These are phyloP conservation scores for Claviceps fusiformis DNA, from an alignment of 2,329 filamentous ascomycete genomes.

Conservation along the genomic window DNA sequence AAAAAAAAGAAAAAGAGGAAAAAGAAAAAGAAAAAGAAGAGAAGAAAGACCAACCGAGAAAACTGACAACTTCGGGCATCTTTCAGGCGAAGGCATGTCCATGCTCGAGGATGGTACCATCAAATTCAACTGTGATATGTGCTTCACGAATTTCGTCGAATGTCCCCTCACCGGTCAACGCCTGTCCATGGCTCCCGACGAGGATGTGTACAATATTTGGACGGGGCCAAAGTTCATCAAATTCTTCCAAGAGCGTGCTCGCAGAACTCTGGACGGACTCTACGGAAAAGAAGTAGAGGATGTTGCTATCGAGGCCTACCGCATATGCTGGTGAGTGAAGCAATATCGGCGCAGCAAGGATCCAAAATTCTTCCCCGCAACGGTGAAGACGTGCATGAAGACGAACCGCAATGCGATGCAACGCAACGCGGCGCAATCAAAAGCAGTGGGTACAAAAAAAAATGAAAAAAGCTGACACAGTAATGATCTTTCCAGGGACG, in stretches of 20 bases:
- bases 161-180: constrained; percentile 32
- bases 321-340: constrained; percentile 31
- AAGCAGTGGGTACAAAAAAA: background rate
- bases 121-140: constrained; percentile 48
- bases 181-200: constrained; percentile 37
- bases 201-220: constrained; percentile 28
- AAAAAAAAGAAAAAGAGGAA: too few relatives aligned
- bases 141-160: constrained; percentile 39
- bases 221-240: constrained; percentile 25
- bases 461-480: background rate
- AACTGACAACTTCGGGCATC: constrained; percentile 3
- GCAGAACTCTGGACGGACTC: constrained; percentile 25
- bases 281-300: constrained; percentile 27
- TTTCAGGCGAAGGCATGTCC: constrained; percentile 27
- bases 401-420: background rate
- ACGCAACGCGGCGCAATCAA: too few relatives aligned
- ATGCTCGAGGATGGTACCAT: constrained; percentile 34
- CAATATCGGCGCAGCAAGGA: background rate
- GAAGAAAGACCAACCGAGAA: background rate
- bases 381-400: background rate
- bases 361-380: background rate
- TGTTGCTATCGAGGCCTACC: constrained; percentile 26
- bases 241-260: constrained; percentile 30
- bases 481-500: constrained; percentile 35
- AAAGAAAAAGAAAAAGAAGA: background rate